These are phyloP conservation scores for Blastocystis hominis DNA, from an alignment of 352 stramenopile genomes.

Conservation along the genomic window DNA sequence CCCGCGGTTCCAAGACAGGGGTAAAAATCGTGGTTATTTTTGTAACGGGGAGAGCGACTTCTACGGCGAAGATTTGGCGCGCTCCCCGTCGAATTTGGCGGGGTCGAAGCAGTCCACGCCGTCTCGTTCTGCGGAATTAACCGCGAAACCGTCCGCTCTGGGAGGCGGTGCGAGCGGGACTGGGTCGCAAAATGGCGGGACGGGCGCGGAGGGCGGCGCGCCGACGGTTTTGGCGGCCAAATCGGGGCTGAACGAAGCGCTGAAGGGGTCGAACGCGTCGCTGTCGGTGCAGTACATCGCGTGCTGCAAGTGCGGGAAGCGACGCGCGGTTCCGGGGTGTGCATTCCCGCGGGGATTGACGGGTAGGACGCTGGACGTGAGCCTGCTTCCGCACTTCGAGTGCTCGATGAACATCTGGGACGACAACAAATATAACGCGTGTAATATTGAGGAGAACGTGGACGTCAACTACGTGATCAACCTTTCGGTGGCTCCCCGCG, in stretches of 20 bases:
- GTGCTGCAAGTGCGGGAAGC: slow-evolving; percentile 52
- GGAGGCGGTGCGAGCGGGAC: too few relatives aligned
- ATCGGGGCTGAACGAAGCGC: neutral
- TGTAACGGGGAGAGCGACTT: neutral
- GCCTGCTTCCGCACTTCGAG: slow-evolving; percentile 31
- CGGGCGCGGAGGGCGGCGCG: neutral
- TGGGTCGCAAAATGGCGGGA: too few relatives aligned
- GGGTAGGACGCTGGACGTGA: slow-evolving; percentile 36
- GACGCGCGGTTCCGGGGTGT: slow-evolving; percentile 19
- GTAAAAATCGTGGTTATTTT: neutral
- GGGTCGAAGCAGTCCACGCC: neutral
- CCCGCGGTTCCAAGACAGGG: neutral
- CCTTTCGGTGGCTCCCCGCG: neutral
- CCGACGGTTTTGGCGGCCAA: neutral
- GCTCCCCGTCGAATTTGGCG: neutral
- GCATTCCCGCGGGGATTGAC: neutral
- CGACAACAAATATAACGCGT: slow-evolving; percentile 53
- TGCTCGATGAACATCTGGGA: slow-evolving; percentile 56
- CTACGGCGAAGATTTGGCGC: neutral
- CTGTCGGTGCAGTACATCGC: slow-evolving; percentile 36
- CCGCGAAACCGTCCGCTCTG: too few relatives aligned
- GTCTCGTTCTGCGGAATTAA: neutral
- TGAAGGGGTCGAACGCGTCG: neutral
- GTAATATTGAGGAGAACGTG: slow-evolving; percentile 31
- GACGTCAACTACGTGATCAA: slow-evolving; percentile 53